Conservation (phyloP, 352 stramenopile genomes). For the Globisporangium emineosum region DNA sequence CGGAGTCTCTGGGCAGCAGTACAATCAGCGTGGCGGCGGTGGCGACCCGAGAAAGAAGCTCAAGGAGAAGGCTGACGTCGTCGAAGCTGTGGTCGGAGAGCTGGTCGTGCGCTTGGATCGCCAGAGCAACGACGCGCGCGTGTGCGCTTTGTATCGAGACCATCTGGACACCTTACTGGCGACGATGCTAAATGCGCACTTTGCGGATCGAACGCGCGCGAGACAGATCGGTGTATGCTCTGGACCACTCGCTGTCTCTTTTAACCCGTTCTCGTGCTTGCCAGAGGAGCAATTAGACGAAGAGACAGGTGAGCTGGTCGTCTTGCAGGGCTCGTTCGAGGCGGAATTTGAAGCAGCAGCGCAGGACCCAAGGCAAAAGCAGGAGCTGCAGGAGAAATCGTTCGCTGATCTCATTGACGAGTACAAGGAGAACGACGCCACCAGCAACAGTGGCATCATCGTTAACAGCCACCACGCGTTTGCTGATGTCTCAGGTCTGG, state of each 20-base stretch:
- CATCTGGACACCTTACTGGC: constrained; percentile 58
- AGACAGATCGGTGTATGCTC: constrained; percentile 24
- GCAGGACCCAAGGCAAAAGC: constrained; percentile 18
- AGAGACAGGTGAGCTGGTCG: constrained; percentile 45
- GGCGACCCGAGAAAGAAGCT: constrained; percentile 24
- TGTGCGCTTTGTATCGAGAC: constrained; percentile 25
- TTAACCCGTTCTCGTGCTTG: constrained; percentile 64
- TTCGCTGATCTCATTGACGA: constrained; percentile 42
- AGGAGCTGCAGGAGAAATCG: constrained; percentile 24
- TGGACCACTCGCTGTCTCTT: constrained; percentile 39
- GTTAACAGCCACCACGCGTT: constrained; percentile 37
- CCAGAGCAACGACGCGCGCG: constrained; percentile 20
- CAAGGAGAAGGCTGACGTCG: constrained; percentile 66
- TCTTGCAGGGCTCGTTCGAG: constrained; percentile 35
- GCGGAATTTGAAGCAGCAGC: constrained; percentile 9
- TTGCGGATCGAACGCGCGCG: constrained; percentile 34
- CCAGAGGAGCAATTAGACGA: constrained; percentile 61
- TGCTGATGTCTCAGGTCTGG: background rate
- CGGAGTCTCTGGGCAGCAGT: background rate
- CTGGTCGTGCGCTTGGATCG: constrained; percentile 50
- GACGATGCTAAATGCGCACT: constrained; percentile 58
- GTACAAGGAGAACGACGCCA: constrained; percentile 17
- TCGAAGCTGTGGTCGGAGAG: constrained; percentile 66
- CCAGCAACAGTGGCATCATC: background rate
- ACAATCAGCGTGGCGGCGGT: background rate